These are phyloP conservation scores for Elaeis guineensis DNA, from an alignment of 176 grass and related monocot genomes.

Conservation along the genomic window DNA sequence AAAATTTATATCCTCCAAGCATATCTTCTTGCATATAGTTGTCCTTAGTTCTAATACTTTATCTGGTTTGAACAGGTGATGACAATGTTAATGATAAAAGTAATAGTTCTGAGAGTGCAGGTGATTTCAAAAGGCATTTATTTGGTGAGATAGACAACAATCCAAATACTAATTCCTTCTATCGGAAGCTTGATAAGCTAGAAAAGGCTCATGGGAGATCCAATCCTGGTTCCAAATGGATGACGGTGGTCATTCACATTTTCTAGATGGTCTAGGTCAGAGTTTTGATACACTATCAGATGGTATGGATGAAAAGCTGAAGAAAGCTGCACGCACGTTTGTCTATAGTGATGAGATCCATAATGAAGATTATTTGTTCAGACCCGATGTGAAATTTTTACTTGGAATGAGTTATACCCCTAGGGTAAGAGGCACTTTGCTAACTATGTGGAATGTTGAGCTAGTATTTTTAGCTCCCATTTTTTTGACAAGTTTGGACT, in stretches of 20 bases:
- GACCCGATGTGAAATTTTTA: constrained; percentile 49
- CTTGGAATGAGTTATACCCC: constrained; percentile 38
- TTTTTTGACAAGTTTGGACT: no score
- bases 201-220: constrained; percentile 23
- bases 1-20: no score
- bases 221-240: constrained; percentile 13
- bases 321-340: constrained; percentile 24
- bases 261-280: neutral
- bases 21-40: no score
- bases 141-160: constrained; percentile 14
- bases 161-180: constrained; percentile 19
- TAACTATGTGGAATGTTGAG: neutral
- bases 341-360: constrained; percentile 33
- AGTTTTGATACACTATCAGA: constrained; percentile 47
- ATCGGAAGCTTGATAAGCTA: constrained; percentile 37
- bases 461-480: no score
- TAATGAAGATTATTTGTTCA: constrained; percentile 38
- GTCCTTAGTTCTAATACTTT: no score
- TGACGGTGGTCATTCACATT: constrained; percentile 19
- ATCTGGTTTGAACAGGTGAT: no score
- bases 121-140: constrained; percentile 40
- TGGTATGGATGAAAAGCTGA: constrained; percentile 48
- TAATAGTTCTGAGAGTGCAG: constrained; percentile 12
- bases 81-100: no score
- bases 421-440: constrained; percentile 29